Evolutionary conservation across 352 stramenopile species (phyloP), one percentile per base, ranked within the genome.

Genomic region (Phytophthora lateralis): DNA sequence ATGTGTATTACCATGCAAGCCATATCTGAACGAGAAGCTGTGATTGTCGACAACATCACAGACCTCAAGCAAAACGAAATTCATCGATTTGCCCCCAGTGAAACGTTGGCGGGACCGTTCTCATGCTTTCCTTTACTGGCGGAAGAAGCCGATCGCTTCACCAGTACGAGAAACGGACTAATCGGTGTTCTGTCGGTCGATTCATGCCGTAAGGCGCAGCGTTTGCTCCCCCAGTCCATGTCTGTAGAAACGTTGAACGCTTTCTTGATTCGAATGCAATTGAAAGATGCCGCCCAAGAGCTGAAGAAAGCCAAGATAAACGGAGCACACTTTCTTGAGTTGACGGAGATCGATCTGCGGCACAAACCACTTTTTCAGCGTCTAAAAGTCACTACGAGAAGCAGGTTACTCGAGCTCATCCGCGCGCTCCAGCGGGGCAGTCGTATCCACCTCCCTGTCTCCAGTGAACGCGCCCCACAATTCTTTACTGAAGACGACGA

Each of bases 151-250:
- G 18, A 11, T 49, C 6, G 27, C 27, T 0, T 32, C 27, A n/a
- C 4, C 30, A 29, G 0, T 14, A 24, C 2, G 1, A 68, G 11
- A 18, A 21, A 21, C 10, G 35, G 15, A 4, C 35, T 51, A 0
- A 80, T 91, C 41, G 85, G 85, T 2, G 66, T 92, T 9, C 29
- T 94, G 0, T 73, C 76, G 4, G 49, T 90, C 6, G 85, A 94
- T 53, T 51, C 77, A 1, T 90, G 76, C 46, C 74, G 83, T 0
- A 78, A 78, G 20, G 77, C 83, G 1, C 57, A 72, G 4, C 68
- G 68, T 4, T 65, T 82, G n/a, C 69, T 68, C 7, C 76, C 85
- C 1, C 78, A 85, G 15, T 64, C 80, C 10, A 91, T 94, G 85
- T 85, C 83, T 0, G 27, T 71, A 0, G 50, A 63, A 5, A 60